These are phyloP conservation scores for Hydrangea macrophylla DNA, from an alignment of 148 eudicot species.

Conservation along the genomic window DNA sequence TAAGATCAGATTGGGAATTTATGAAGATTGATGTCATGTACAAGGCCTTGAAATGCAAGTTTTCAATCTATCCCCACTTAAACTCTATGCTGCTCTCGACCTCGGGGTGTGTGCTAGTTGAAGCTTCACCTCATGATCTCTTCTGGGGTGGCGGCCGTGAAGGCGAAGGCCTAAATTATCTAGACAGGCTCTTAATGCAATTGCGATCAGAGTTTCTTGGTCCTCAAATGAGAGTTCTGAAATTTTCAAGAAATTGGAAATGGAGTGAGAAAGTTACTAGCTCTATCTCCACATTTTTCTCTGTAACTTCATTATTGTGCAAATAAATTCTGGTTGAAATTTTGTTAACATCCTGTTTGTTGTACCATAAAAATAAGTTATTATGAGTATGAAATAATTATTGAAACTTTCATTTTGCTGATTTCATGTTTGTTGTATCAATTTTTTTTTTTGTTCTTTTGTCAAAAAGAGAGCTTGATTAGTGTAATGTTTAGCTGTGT, in stretches of 20 bases:
- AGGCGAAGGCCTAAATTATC: conserved; percentile 94
- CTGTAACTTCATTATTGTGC: conserved; percentile 12
- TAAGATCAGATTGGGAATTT: conserved; percentile 83
- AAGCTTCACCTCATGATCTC: conserved; percentile 95
- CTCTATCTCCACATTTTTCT: not conserved
- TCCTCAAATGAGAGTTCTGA: conserved; percentile 21
- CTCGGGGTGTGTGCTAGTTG: conserved; percentile 72
- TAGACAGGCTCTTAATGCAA: conserved; percentile 90
- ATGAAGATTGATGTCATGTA: conserved; percentile 79
- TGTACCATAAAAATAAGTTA: too few species aligned
- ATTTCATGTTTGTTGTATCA: too few species aligned
- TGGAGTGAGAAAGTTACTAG: not conserved
- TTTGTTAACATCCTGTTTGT: too few species aligned
- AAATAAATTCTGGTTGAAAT: not conserved
- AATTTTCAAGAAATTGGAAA: conserved; percentile 11
- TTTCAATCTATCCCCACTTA: conserved; percentile 74
- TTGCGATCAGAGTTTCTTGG: conserved; percentile 82
- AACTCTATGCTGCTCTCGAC: conserved; percentile 76
- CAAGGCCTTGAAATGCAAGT: conserved; percentile 80
- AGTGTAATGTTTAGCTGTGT: too few species aligned
- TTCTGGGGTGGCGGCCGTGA: conserved; percentile 99
- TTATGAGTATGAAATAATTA: too few species aligned
- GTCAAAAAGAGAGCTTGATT: too few species aligned
- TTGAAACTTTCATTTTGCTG: too few species aligned
- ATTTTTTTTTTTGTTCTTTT: too few species aligned